Evolutionary conservation across 2,329 filamentous ascomycete genomes (phyloP), one percentile per base, ranked within the genome.

Genomic region (Emergomyces orientalis): DNA sequence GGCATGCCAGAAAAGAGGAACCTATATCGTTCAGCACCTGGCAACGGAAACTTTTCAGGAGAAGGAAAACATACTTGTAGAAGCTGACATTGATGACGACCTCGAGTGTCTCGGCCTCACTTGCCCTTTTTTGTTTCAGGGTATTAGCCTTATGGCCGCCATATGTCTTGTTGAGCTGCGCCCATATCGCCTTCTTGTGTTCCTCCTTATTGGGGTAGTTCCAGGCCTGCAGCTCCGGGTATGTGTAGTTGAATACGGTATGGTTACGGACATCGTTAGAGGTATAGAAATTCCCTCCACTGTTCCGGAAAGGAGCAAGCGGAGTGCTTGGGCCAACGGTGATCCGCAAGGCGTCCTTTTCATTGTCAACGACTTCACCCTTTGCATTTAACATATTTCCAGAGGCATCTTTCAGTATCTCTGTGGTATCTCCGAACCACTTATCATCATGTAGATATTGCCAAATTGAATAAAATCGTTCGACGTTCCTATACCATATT

Each of bases 51-150:
- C n/a, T 22, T 47, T 27, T 7, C 17, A 45, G n/a, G 1, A n/a
- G 1, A n/a, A 13, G 22, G 11, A 25, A 47, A 11, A 47, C 39
- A 32, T 59, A 59, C 57, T 59, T 59, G 41, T 59, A 59, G 27
- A 45, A 59, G 39, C 39, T 59, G 39, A 59, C 57, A 59, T 59
- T 59, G 17, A 59, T 32, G 41, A 59, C 57, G n/a, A 59, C 57
- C 3, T 59, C 57, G 34, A 59, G 57, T 17, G 57, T 32, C 2
- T 59, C 57, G 8, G 41, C n/a, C 17, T 32, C 17, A 17, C 22
- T n/a, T 32, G 27, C 27, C 27, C 25, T 22, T 30, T 34, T 59
- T 22, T 32, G n/a, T 25, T 22, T 47, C 27, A 59, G 57, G 7
- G 30, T 19, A 34, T 9, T 11, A 17, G 25, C 17, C 13, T 47